These are phyloP conservation scores for Cucurbita pepo DNA, from an alignment of 306 rosid species.

Conservation along the genomic window DNA sequence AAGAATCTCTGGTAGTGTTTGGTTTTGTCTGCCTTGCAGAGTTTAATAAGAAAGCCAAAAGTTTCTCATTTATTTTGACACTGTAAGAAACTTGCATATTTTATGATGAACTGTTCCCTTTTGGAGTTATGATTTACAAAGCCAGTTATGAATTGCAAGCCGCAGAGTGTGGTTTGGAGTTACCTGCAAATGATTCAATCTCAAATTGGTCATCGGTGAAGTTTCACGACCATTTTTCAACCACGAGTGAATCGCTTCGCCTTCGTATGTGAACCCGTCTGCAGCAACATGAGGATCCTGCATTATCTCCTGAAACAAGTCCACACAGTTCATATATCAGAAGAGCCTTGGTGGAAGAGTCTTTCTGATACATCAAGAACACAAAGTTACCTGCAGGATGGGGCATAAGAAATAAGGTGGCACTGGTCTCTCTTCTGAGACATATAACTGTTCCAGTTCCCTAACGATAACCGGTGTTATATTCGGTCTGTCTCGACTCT, in stretches of 20 bases:
- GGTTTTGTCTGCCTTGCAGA: background rate
- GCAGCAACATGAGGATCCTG: constrained; percentile 76
- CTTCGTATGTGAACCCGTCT: constrained; percentile 83
- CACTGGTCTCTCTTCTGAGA: constrained; percentile 50
- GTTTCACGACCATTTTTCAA: constrained; percentile 53
- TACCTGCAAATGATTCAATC: constrained; percentile 44
- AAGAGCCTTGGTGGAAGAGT: background rate
- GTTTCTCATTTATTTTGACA: background rate
- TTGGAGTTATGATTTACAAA: constrained; percentile 29
- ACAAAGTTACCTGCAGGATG: constrained; percentile 43
- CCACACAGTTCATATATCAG: background rate
- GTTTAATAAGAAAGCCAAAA: background rate
- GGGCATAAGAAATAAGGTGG: constrained; percentile 75
- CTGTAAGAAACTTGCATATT: background rate
- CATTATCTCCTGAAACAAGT: constrained; percentile 62
- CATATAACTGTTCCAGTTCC: constrained; percentile 54
- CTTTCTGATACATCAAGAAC: background rate
- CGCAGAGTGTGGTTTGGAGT: constrained; percentile 61
- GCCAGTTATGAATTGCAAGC: constrained; percentile 80
- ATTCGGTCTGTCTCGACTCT: constrained; percentile 49
- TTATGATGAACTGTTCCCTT: background rate
- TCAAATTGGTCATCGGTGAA: constrained; percentile 73
- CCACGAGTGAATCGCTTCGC: constrained; percentile 73
- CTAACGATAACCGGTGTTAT: constrained; percentile 60
- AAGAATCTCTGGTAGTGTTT: background rate